A percentile compares a stretch with the other conserved stretches of the same genome.
phyloP scores from a whole-genome alignment of 2,329 filamentous ascomycete species.

The Chaetomiaceae sp. region DNA sequence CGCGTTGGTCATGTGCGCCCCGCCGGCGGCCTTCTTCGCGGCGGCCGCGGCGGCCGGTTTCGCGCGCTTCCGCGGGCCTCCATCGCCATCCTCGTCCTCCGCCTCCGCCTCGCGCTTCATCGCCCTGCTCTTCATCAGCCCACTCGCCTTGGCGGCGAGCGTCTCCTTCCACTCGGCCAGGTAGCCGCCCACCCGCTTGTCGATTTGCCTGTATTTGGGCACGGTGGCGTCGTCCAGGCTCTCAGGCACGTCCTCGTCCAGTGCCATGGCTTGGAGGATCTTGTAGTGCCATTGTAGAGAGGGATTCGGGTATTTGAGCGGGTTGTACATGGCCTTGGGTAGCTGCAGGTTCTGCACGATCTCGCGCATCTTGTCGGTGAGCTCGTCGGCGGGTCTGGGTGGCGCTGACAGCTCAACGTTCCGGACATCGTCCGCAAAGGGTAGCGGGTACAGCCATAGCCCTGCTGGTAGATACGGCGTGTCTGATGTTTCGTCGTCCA shows the following conservation, averaged over 20 bases:
- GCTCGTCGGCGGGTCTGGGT: constrained; percentile 56
- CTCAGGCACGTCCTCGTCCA: constrained; percentile 85
- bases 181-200: constrained; percentile 77
- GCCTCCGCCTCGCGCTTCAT: constrained; percentile 49
- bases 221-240: constrained; percentile 69
- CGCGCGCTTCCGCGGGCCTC: constrained; percentile 38
- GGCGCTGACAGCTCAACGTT: constrained; percentile 54
- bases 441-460: constrained; percentile 81
- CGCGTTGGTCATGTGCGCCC: constrained; percentile 36
- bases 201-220: constrained; percentile 80
- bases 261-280: constrained; percentile 82
- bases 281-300: constrained; percentile 95
- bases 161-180: constrained; percentile 69
- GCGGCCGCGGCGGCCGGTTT: too few relatives aligned
- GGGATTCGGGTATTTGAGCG: constrained; percentile 83
- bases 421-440: constrained; percentile 83
- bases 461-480: constrained; percentile 72
- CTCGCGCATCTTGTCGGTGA: constrained; percentile 75
- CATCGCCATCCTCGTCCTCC: constrained; percentile 34
- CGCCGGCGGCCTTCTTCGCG: constrained; percentile 27
- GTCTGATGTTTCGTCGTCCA: constrained; percentile 56
- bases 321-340: constrained; percentile 78
- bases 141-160: constrained; percentile 51
- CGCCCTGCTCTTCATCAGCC: constrained; percentile 34
- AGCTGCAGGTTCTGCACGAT: constrained; percentile 83